Conservation (phyloP, 176 grass and related monocot species). For the Tillandsia leiboldiana region DNA sequence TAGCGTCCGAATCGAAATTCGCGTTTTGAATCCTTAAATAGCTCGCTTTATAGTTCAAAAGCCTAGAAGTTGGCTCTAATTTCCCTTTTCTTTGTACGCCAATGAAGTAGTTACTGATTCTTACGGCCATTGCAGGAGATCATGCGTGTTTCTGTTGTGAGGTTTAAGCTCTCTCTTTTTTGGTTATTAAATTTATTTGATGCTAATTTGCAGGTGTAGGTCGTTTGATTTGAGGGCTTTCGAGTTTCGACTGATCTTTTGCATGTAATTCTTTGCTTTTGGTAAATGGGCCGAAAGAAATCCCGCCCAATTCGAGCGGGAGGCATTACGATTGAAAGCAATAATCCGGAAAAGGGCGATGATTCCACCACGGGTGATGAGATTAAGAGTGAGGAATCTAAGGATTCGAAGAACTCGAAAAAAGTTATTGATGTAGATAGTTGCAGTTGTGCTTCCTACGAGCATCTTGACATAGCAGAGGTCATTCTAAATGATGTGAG, state of each 20-base stretch:
- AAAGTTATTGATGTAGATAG: conserved; percentile 42
- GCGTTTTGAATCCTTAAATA: neutral
- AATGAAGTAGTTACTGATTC: neutral
- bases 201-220: conserved; percentile 7
- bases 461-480: conserved; percentile 67
- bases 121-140: neutral
- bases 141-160: neutral
- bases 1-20: neutral
- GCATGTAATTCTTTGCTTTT: neutral
- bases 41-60: too few relatives aligned
- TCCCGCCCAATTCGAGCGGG: conserved; percentile 38
- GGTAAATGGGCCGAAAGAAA: conserved; percentile 69
- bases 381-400: conserved; percentile 6
- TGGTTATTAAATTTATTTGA: too few relatives aligned
- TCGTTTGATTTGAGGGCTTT: neutral
- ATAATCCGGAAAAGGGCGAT: conserved; percentile 30
- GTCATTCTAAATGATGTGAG: conserved; percentile 42
- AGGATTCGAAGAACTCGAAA: conserved; percentile 28
- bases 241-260: neutral
- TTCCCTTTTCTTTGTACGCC: neutral
- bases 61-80: too few relatives aligned
- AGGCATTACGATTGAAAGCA: conserved; percentile 15
- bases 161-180: neutral
- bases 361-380: conserved; percentile 3
- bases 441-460: conserved; percentile 15